These are phyloP conservation scores for Castanopsis chinensis DNA, from an alignment of 306 rosid species.

Conservation along the genomic window DNA sequence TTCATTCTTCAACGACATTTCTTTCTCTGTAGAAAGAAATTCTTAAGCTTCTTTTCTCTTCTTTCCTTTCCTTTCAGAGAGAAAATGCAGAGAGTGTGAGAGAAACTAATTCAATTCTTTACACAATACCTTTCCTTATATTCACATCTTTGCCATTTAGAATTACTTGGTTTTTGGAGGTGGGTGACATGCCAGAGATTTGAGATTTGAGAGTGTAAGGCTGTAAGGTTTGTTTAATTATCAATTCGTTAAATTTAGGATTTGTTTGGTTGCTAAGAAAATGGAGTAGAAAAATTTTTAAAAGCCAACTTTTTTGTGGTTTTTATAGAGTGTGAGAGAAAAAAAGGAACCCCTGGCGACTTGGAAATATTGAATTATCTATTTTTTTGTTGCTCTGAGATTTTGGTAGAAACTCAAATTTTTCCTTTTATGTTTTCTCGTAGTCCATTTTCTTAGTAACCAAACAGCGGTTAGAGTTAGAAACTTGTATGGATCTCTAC, in stretches of 20 bases:
- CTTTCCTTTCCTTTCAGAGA: conserved; percentile 18
- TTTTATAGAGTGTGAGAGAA: too few species aligned
- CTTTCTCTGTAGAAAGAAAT: conserved; percentile 1
- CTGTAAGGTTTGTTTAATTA: conserved; percentile 50
- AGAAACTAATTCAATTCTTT: too few species aligned
- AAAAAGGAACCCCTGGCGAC: too few species aligned
- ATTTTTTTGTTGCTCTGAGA: conserved; percentile 13
- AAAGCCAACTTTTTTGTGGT: too few species aligned
- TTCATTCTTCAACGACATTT: conserved; percentile 23
- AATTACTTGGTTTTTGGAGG: background rate
- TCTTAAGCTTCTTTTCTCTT: conserved; percentile 28
- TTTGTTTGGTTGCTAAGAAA: conserved; percentile 29
- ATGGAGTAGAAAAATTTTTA: background rate
- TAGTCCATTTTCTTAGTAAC: conserved; percentile 1
- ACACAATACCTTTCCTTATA: conserved; percentile 1
- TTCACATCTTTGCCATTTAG: conserved; percentile 12
- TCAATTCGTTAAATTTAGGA: background rate
- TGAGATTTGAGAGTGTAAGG: background rate
- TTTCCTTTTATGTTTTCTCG: background rate
- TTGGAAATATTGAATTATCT: background rate
- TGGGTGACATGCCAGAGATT: conserved; percentile 13
- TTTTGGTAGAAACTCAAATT: conserved; percentile 5
- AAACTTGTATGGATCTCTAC: conserved; percentile 24
- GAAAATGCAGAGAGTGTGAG: conserved; percentile 23
- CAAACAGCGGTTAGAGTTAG: conserved; percentile 16